phyloP scores from a whole-genome alignment of 2,329 filamentous ascomycete species.

The Colletotrichum truncatum region DNA sequence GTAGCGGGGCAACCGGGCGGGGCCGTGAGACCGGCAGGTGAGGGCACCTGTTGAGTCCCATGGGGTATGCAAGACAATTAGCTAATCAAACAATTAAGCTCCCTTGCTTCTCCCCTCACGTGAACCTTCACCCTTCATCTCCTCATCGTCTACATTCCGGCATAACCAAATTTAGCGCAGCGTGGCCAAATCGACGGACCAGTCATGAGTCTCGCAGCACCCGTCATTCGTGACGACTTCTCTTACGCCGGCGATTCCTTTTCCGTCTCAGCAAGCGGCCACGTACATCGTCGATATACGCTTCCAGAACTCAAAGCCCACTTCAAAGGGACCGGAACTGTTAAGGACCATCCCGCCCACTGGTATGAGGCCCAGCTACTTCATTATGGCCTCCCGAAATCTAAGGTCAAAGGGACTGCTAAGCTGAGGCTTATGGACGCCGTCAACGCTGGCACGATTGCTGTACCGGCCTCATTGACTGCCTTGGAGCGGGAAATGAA shows the following conservation, averaged over 20 bases:
- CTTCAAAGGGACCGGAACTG: slow-evolving; percentile 48
- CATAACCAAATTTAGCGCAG: too few relatives aligned
- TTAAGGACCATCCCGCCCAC: slow-evolving; percentile 62
- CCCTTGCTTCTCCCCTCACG: too few relatives aligned
- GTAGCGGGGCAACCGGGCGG: too few relatives aligned
- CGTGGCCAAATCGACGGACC: too few relatives aligned
- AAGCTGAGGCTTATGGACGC: not conserved
- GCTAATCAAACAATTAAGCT: too few relatives aligned
- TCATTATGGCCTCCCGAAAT: slow-evolving; percentile 67
- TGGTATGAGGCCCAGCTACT: slow-evolving; percentile 71
- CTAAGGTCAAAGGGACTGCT: slow-evolving; percentile 57
- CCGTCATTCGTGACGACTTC: not conserved
- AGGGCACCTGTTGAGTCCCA: too few relatives aligned
- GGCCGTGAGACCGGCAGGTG: too few relatives aligned
- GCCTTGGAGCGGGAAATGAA: not conserved
- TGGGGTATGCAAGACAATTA: too few relatives aligned
- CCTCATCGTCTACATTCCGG: too few relatives aligned
- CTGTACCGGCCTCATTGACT: not conserved
- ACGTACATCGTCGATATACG: not conserved
- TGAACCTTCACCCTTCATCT: too few relatives aligned
- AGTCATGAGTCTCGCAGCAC: not conserved
- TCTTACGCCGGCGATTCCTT: not conserved
- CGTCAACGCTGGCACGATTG: not conserved
- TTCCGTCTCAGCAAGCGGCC: not conserved
- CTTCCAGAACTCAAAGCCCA: slow-evolving; percentile 53